Percentiles rank a stretch among this genome's conserved stretches.
Conservation (phyloP, 73 alveolate genomes). For the Paraurostyla sp. region DNA sequence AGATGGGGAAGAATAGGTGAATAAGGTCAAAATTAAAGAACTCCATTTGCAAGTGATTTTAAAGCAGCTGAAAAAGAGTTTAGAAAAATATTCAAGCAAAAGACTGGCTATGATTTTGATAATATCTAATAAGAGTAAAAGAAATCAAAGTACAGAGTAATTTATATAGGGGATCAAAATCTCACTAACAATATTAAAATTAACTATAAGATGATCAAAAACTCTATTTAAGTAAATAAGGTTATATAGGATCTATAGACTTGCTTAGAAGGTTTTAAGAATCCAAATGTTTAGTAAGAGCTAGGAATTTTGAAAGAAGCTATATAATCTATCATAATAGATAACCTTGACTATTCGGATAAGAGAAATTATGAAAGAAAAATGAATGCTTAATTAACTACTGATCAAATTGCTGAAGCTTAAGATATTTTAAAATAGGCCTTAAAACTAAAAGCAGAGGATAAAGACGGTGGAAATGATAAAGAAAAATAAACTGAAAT, state of each 20-base stretch:
- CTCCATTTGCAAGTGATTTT: slow-evolving; percentile 28
- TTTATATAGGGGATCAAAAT: neutral
- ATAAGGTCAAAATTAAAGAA: neutral
- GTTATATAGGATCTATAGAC: neutral
- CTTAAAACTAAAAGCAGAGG: neutral
- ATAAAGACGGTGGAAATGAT: neutral
- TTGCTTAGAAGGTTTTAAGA: too few species aligned
- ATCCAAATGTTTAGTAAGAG: neutral
- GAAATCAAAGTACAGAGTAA: slow-evolving; percentile 24
- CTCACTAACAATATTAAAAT: neutral
- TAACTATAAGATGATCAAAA: neutral
- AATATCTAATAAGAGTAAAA: neutral
- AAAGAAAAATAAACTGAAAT: neutral
- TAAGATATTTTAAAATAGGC: neutral
- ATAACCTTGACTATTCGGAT: neutral
- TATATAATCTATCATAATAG: neutral
- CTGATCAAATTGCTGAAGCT: neutral
- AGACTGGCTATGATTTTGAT: slow-evolving; percentile 52
- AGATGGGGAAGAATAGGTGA: slow-evolving; percentile 52
- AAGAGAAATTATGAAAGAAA: neutral
- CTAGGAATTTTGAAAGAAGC: neutral
- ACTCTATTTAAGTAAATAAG: neutral
- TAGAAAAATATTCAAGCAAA: slow-evolving; percentile 58
- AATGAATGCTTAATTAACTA: neutral
- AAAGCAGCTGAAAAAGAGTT: slow-evolving; percentile 65